Base-by-base conservation (phyloP, 2,329 filamentous ascomycete species). In the Nannizziopsis barbatae region DNA sequence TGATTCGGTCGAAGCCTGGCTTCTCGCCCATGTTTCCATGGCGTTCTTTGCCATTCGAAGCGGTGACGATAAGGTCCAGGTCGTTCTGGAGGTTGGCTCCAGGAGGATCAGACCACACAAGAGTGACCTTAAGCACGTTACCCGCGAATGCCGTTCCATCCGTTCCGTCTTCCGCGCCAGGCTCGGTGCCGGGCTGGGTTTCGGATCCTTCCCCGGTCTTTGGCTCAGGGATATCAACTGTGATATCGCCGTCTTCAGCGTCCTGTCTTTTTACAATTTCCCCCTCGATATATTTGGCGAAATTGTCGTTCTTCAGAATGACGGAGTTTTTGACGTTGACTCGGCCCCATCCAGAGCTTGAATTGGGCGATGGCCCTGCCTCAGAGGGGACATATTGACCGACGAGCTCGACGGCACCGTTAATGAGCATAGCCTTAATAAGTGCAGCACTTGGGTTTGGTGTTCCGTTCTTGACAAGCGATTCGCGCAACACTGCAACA, bases 361-460 rank as follows among this genome's bases (percentile, higher is more conserved):
- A 22, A 38, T 57, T 56, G 6, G 55, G 55, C 9, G 51, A 52
- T 11, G 52, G 50, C 6, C 54, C 54, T 2, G 52, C 50, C 31
- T 57, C 53, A n/a, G 36, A 48, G 2, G 55, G 53, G 2, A 52
- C 32, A 42, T 55, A 56, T 20, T 55, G 52, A 15, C 53, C 54
- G 12, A 42, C 42, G n/a, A 55, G 39, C 42, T 56, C 51, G 11
- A 55, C 48, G 1, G 57, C 56, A 27, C 57, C 57, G 44, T 60
- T 57, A 40, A 60, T 55, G 18, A 60, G 55, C 22, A 60, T 51
- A 20, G 57, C 57, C 49, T 60, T 60, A 40, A 60, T 47, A 30
- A 60, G 48, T 0, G 57, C 52, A n/a, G 53, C 56, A 14, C 37
- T 57, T n/a, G 57, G 56, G 14, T 43, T 51, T 5, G 41, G 27